Percentiles rank a stretch among this genome's conserved stretches.
Conservation (phyloP, 23 red algal genomes). For the Cyanidiococcus yangmingshanensis region DNA sequence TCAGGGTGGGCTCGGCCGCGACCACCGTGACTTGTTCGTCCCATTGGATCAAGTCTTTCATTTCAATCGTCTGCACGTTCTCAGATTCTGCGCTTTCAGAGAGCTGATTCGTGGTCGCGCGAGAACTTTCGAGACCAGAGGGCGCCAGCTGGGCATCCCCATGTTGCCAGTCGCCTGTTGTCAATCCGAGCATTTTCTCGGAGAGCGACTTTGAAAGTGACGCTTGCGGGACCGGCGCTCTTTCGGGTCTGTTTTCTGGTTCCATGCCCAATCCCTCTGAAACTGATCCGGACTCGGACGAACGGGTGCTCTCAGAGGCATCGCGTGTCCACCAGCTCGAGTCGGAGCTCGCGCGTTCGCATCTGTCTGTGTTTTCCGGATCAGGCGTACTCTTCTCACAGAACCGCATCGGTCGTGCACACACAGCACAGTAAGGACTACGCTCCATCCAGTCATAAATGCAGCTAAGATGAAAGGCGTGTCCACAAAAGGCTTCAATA, state of each 20-base stretch:
- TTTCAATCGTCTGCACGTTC: background rate
- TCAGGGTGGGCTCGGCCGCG: no score
- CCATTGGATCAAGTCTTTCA: conserved; percentile 6
- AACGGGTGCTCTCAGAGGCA: background rate
- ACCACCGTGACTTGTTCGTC: background rate
- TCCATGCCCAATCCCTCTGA: no score
- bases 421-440: background rate
- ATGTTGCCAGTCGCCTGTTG: background rate
- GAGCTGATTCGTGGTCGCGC: background rate
- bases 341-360: background rate
- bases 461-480: background rate
- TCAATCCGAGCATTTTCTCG: background rate
- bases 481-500: background rate
- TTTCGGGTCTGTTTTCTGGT: no score
- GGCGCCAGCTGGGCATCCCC: background rate
- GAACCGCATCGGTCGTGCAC: background rate
- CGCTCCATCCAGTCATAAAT: conserved; percentile 13
- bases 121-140: background rate
- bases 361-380: background rate
- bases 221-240: background rate
- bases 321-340: background rate
- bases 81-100: background rate
- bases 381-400: background rate
- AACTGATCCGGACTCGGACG: background rate
- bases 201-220: background rate